These are phyloP conservation scores for Populus tomentosa DNA, from an alignment of 441 rosid species.

Conservation along the genomic window DNA sequence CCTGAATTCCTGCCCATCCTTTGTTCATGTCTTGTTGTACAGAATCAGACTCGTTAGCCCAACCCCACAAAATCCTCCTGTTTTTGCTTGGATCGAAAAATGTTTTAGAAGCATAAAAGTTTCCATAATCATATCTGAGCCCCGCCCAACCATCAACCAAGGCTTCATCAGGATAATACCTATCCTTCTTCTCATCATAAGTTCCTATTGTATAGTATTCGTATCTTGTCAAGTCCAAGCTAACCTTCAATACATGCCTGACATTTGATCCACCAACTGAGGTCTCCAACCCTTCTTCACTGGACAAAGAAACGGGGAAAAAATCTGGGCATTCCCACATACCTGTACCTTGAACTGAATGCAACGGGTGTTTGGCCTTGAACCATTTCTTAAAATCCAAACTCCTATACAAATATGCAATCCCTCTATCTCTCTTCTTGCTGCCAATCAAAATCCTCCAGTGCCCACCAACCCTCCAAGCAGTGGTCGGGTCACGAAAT, in stretches of 20 bases:
- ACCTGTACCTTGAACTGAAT: conserved; percentile 42
- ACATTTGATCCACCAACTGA: conserved; percentile 30
- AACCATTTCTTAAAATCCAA: conserved; percentile 61
- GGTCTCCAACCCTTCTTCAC: conserved; percentile 45
- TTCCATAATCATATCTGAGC: conserved; percentile 76
- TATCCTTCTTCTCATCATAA: conserved; percentile 36
- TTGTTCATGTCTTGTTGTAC: conserved; percentile 29
- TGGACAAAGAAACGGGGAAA: no score
- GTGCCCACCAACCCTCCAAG: conserved; percentile 57
- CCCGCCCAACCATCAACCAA: conserved; percentile 73
- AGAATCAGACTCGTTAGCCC: conserved; percentile 88
- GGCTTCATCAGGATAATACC: conserved; percentile 45
- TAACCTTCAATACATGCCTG: conserved; percentile 66
- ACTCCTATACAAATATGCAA: conserved; percentile 60
- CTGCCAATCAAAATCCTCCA: conserved; percentile 69
- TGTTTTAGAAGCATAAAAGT: conserved; percentile 79
- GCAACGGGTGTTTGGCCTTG: conserved; percentile 62
- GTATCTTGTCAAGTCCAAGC: conserved; percentile 64
- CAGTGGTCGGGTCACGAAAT: conserved; percentile 91
- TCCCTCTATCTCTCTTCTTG: conserved; percentile 42
- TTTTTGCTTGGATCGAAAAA: conserved; percentile 59
- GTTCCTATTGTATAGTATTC: conserved; percentile 77
- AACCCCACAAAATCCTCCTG: conserved; percentile 77
- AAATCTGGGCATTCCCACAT: conserved; percentile 89
- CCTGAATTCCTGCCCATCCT: conserved; percentile 93